These are phyloP conservation scores for Verruconis gallopava DNA, from an alignment of 2,329 filamentous ascomycete genomes.

Conservation along the genomic window DNA sequence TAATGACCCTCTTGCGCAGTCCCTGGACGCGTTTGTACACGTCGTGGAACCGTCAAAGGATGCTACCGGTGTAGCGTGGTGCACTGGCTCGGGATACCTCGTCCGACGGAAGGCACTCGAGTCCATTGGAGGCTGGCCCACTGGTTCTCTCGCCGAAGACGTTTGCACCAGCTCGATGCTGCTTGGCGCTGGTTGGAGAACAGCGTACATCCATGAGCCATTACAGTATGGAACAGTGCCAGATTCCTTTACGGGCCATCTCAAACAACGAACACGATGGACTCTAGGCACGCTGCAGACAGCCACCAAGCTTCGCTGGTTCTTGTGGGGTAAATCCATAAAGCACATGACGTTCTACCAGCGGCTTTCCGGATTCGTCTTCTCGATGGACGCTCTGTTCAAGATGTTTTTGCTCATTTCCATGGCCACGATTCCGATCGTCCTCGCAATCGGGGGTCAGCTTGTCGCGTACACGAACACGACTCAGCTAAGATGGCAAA, in stretches of 20 bases:
- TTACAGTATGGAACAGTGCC: conserved; percentile 49
- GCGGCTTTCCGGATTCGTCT: conserved; percentile 44
- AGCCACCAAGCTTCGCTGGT: conserved; percentile 47
- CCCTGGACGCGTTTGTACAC: conserved; percentile 7
- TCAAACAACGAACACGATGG: conserved; percentile 37
- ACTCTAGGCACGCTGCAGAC: conserved; percentile 42
- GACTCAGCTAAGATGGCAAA: conserved; percentile 45
- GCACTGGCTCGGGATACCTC: conserved; percentile 24
- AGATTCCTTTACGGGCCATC: conserved; percentile 41
- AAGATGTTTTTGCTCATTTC: conserved; percentile 42
- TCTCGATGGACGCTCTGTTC: conserved; percentile 34
- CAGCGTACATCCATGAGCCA: conserved; percentile 41
- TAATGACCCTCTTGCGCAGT: conserved; percentile 5
- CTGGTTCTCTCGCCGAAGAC: conserved; percentile 24
- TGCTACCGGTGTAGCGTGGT: conserved; percentile 18
- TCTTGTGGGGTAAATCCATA: conserved; percentile 41
- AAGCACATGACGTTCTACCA: conserved; percentile 42
- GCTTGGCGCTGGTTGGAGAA: conserved; percentile 19
- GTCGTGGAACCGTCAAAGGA: conserved; percentile 22
- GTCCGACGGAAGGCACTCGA: conserved; percentile 21
- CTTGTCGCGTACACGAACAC: conserved; percentile 43
- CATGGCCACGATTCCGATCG: conserved; percentile 46
- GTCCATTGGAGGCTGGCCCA: conserved; percentile 22
- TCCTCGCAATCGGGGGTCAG: conserved; percentile 43
- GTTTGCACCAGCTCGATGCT: conserved; percentile 23